Evolutionary conservation across 106 monocot species (phyloP), one percentile per base, ranked within the genome.

Genomic region (Dendrobium nobile): DNA sequence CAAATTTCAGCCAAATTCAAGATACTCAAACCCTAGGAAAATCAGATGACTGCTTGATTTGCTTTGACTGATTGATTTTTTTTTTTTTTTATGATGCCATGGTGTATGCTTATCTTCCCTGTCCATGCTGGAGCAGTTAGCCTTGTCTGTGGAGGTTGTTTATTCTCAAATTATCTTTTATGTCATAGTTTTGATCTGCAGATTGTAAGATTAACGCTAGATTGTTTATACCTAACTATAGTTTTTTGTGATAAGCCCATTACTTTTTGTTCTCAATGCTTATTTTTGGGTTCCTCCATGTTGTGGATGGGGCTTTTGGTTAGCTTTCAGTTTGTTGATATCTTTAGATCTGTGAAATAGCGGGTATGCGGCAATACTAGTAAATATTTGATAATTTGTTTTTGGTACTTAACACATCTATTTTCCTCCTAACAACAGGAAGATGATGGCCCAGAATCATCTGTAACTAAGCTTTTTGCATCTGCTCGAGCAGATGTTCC

Each of bases 391-490:
- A 64, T 64, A n/a, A 51, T 64, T 64, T 64, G 24, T 24, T 64
- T 64, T 24, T 5, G n/a, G 64, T 64, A n/a, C 27, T 70, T 61
- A 5, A 61, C 13, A 37, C 45, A 18, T 44, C 56, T 41, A 55
- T 58, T 54, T 31, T 84, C 40, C 75, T 41, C 54, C 43, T 67
- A 17, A 24, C 41, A 78, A 81, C 81, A 98, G 97, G 94, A 91
- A 82, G 79, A 58, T 79, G 92, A 98, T 87, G 86, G 92, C 65
- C 92, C 97, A 75, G 97, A 94, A 79, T 86, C 84, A 85, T 87
- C 90, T 22, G 77, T 98, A 42, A 94, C 94, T 51, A 92, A 89
- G 82, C 90, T 98, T 84, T 94, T 98, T 78, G 83, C 93, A 83
- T 92, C 94, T 79, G 87, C 85, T 80, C 89, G 86, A 86, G 87